Evolutionary conservation across 2,329 filamentous ascomycete genomes (phyloP), one percentile per base, ranked within the genome.

Genomic region (Dissoconium aciculare): DNA sequence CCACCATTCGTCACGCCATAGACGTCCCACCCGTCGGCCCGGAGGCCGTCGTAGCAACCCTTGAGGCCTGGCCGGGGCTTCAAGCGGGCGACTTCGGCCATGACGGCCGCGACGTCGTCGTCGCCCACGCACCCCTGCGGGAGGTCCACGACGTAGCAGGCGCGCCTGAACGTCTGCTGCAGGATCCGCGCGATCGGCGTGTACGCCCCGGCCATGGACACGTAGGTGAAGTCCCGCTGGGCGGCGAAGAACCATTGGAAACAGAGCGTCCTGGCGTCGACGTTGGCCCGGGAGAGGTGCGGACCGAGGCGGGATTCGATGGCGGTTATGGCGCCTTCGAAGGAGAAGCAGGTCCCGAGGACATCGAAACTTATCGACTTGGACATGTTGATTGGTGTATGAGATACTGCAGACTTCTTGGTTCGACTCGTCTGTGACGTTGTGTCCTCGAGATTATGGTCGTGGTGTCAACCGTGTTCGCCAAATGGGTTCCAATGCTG

Each of bases 181-280:
- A 50, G 38, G 28, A 50, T 40, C 15, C 40, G 29, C 1, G 46
- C 45, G 21, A 50, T 49, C 27, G 47, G 46, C 9, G 40, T 46
- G 38, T 50, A 50, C 12, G 35, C 33, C 4, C 43, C 45, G 6
- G 24, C 31, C 5, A 50, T 23, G 14, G 45, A 45, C 14, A 40
- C 41, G 36, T 50, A 50, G 27, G 47, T 49, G 42, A 49, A 50
- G 30, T 50, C 47, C 8, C 47, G 34, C 28, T 50, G 47, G 11
- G 47, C 47, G 15, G 47, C 45, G 35, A 42, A 49, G 36, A 50
- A 50, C 47, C 47, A 50, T 33, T 31, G 29, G 40, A 47, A 49
- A 40, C 44, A 47, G 34, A 50, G 39, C 11, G 41, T 35, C 35
- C 43, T 49, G 26, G 47, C 15, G 28, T 39, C 36, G 17, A 44